phyloP scores from a whole-genome alignment of 768 basidiomycete genomes.

The Trametes cingulata region DNA sequence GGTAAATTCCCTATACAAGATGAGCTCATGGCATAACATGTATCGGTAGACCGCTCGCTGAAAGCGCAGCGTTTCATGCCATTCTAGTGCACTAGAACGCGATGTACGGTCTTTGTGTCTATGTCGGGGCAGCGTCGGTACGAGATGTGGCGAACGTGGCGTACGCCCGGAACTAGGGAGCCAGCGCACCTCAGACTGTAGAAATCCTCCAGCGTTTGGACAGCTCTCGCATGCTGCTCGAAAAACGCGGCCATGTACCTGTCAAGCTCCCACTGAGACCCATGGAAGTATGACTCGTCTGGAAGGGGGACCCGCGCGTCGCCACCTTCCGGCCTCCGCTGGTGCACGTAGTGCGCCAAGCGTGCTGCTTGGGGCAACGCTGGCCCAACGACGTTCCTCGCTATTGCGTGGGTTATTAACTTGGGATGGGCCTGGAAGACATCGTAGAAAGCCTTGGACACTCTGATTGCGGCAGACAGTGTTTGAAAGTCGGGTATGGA shows the following conservation, averaged over 20 bases:
- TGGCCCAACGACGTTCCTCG: conserved; percentile 27
- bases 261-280: conserved; percentile 22
- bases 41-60: conserved; percentile 33
- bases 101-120: conserved; percentile 42
- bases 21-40: conserved; percentile 25
- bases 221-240: conserved; percentile 27
- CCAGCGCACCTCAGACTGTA: conserved; percentile 41
- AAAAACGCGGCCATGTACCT: conserved; percentile 16
- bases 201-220: conserved; percentile 37
- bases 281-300: conserved; percentile 13
- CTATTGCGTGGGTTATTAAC: conserved; percentile 25
- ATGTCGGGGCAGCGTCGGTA: background rate
- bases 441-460: conserved; percentile 23
- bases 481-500: conserved; percentile 26
- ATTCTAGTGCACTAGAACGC: conserved; percentile 31
- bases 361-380: conserved; percentile 24
- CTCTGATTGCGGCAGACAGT: conserved; percentile 23
- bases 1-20: background rate
- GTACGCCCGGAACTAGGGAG: background rate
- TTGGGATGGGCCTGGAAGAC: conserved; percentile 27
- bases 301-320: background rate
- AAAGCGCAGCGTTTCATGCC: conserved; percentile 35
- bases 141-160: background rate
- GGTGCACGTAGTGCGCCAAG: conserved; percentile 8
- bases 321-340: conserved; percentile 14